phyloP scores from a whole-genome alignment of 2,329 filamentous ascomycete genomes.

The Aureobasidium namibiae region DNA sequence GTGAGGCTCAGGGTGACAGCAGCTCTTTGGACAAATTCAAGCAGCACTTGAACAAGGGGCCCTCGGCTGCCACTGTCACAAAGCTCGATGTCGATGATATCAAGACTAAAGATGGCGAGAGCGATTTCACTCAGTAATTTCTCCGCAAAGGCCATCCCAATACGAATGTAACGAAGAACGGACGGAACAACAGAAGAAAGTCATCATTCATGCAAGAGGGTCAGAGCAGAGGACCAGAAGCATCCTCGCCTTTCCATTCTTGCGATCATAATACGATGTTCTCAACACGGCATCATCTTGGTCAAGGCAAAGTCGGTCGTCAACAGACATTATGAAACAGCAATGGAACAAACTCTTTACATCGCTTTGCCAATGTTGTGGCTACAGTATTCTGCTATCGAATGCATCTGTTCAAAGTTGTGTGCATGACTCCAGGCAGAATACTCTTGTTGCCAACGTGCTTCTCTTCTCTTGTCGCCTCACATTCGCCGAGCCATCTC shows the following conservation, averaged over 20 bases:
- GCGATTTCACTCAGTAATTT: slow-evolving; percentile 42
- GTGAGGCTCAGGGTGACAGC: slow-evolving; percentile 73
- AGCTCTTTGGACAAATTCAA: slow-evolving; percentile 61
- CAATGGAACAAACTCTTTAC: too few species aligned
- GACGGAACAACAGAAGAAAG: not conserved
- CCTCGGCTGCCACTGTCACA: slow-evolving; percentile 61
- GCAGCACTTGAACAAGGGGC: slow-evolving; percentile 67
- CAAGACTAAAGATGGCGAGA: slow-evolving; percentile 57
- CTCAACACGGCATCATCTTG: not conserved
- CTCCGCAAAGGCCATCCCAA: not conserved
- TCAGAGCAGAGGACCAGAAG: not conserved
- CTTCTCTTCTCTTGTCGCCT: not conserved
- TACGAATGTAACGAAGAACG: not conserved
- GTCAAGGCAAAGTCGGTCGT: too few species aligned
- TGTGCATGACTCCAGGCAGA: not conserved
- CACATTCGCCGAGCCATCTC: not conserved
- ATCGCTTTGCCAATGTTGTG: too few species aligned
- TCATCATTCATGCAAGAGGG: not conserved
- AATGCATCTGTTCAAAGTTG: too few species aligned
- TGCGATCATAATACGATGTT: not conserved
- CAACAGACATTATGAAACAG: too few species aligned
- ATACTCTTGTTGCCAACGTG: not conserved
- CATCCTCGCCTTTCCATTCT: not conserved
- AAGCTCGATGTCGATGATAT: slow-evolving; percentile 64
- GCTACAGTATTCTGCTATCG: too few species aligned